Conservation (phyloP, 2,329 filamentous ascomycete species). For the Aspergillus neotritici region DNA sequence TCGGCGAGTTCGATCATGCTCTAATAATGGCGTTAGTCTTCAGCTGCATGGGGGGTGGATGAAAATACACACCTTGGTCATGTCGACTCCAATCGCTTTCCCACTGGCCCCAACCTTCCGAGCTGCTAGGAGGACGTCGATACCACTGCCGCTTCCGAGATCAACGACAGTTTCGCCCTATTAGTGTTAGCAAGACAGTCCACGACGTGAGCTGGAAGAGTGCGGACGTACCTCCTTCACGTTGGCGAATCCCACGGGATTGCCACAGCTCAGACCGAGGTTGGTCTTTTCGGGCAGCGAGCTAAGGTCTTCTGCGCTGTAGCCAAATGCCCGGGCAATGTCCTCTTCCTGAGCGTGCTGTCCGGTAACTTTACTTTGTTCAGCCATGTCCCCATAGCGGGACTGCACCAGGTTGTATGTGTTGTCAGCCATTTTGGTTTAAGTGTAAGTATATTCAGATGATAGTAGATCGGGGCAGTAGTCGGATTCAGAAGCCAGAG, state of each 20-base stretch:
- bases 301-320: constrained; percentile 45
- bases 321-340: constrained; percentile 50
- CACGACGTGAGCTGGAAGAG: constrained; percentile 29
- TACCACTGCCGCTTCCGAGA: constrained; percentile 53
- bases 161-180: constrained; percentile 55
- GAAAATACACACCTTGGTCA: constrained; percentile 47
- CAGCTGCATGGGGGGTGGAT: neutral
- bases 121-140: constrained; percentile 54
- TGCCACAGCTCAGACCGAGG: constrained; percentile 51
- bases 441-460: neutral
- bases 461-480: no score
- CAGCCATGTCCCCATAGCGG: constrained; percentile 13
- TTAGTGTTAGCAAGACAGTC: no score
- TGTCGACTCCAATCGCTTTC: constrained; percentile 53
- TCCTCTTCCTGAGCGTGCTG: constrained; percentile 22
- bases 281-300: constrained; percentile 46
- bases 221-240: constrained; percentile 44
- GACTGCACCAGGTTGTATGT: constrained; percentile 14
- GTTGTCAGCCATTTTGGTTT: constrained; percentile 8
- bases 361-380: constrained; percentile 29
- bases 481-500: no score
- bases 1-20: constrained; percentile 52
- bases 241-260: constrained; percentile 47
- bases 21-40: constrained; percentile 25
- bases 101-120: constrained; percentile 47